phyloP scores from a whole-genome alignment of 2,329 filamentous ascomycete genomes.

The Exserohilum rostratum region DNA sequence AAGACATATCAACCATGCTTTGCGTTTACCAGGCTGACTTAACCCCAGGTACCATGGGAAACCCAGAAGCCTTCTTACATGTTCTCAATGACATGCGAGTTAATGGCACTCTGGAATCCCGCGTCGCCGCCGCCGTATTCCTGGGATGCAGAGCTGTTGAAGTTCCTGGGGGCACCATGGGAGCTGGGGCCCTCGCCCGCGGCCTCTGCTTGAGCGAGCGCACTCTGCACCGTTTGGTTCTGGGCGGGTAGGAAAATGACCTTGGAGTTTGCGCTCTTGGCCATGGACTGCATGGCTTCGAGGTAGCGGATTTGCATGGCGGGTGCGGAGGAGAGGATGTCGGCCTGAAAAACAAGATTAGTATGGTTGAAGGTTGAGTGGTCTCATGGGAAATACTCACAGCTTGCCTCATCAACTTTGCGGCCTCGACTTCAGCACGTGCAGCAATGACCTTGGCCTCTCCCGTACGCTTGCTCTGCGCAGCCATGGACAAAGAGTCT shows the following conservation, averaged over 20 bases:
- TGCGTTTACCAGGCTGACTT: too few species aligned
- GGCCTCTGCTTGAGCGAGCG: constrained; percentile 57
- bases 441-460: constrained; percentile 98
- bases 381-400: background rate
- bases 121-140: constrained; percentile 50
- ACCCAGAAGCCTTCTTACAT: constrained; percentile 60
- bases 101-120: constrained; percentile 80
- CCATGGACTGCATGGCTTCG: constrained; percentile 99
- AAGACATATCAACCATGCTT: too few species aligned
- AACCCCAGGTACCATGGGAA: too few species aligned
- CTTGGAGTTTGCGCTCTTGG: constrained; percentile 87
- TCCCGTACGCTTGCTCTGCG: constrained; percentile 97
- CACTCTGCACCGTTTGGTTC: constrained; percentile 59
- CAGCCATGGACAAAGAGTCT: constrained; percentile 96
- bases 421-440: constrained; percentile 92
- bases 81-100: constrained; percentile 82
- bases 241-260: constrained; percentile 52
- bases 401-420: constrained; percentile 72
- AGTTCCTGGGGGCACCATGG: constrained; percentile 40
- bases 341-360: constrained; percentile 23
- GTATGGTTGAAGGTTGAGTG: background rate
- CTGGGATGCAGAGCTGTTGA: constrained; percentile 30
- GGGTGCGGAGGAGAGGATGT: constrained; percentile 87
- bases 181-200: constrained; percentile 63
- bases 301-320: constrained; percentile 83